These are phyloP conservation scores for Coffea eugenioides DNA, from an alignment of 257 asterid species.

Conservation along the genomic window DNA sequence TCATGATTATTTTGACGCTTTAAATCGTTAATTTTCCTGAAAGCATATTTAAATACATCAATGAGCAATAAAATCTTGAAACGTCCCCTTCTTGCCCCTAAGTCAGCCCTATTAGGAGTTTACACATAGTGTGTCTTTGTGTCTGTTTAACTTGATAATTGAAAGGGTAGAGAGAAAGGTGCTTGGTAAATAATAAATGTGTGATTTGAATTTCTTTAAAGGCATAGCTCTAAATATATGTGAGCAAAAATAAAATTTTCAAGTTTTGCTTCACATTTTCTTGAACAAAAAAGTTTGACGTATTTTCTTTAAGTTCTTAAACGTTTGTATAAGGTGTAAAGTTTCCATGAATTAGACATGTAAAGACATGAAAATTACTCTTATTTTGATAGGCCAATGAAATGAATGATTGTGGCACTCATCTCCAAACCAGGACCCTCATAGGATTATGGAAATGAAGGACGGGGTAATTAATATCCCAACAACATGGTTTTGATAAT, in stretches of 20 bases:
- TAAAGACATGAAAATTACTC: neutral
- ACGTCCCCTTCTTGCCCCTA: too few relatives aligned
- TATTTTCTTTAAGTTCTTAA: too few relatives aligned
- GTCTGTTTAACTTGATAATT: neutral
- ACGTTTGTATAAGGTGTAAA: too few relatives aligned
- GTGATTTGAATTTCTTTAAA: neutral
- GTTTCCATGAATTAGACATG: neutral
- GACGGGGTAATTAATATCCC: neutral
- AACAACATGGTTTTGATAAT: neutral
- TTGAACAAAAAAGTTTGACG: neutral
- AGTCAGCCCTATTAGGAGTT: too few relatives aligned
- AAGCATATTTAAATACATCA: neutral
- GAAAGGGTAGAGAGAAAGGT: neutral
- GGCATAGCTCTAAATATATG: neutral
- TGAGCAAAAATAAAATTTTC: neutral
- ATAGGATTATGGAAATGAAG: too few relatives aligned
- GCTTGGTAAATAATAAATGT: neutral
- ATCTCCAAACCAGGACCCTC: neutral
- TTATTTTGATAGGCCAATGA: neutral
- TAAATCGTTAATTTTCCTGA: neutral
- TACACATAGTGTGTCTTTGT: too few relatives aligned
- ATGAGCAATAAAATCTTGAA: neutral
- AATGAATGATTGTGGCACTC: neutral
- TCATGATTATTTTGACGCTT: neutral
- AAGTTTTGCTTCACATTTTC: neutral